Evolutionary conservation across 768 basidiomycete species (phyloP), one percentile per base, ranked within the genome.

Genomic region (Termitomyces titanicus): DNA sequence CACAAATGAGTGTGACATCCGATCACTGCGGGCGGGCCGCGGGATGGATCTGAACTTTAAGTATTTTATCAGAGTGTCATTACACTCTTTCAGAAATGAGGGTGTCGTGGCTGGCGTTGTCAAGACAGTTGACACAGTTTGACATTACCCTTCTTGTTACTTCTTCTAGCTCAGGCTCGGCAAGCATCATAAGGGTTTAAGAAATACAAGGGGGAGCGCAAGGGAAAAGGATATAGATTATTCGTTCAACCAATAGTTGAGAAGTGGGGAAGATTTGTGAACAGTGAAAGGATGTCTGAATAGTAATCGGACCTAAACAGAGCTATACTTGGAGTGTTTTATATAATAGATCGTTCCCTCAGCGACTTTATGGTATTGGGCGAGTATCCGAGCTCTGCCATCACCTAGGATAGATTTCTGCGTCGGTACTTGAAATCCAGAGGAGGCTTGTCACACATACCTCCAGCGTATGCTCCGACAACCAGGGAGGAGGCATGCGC

Each of bases 401-500:
- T 59, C 12, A 63, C 54, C 63, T 63, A 18, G 3, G 17, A 29
- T 18, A 33, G 17, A 37, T 43, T 42, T 35, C 38, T 22, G 20
- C 2, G 15, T 60, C 52, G 49, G 24, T 12, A 1, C 9, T 17
- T 6, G 15, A 9, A 6, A 17, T 3, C 24, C 18, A 53, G 33
- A 34, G 29, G 13, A n/a, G n/a, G n/a, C n/a, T n/a, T 12, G 53
- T 20, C 12, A 29, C 37, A 61, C 68, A 49, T 52, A 86, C 88
- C 82, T 92, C 88, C 3, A 72, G 74, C 13, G 92, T 94, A 69
- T 94, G 92, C 62, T 94, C 83, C 50, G 89, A 91, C 22, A 92
- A 75, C 79, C 85, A 93, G n/a, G 92, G 92, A 11, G 92, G 92
- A n/a, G 90, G 81, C 54, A 82, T 78, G 47, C 74, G 78, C 39